These are phyloP conservation scores for Trypanosoma scelopori DNA, from an alignment of 208 protist species.

Conservation along the genomic window DNA sequence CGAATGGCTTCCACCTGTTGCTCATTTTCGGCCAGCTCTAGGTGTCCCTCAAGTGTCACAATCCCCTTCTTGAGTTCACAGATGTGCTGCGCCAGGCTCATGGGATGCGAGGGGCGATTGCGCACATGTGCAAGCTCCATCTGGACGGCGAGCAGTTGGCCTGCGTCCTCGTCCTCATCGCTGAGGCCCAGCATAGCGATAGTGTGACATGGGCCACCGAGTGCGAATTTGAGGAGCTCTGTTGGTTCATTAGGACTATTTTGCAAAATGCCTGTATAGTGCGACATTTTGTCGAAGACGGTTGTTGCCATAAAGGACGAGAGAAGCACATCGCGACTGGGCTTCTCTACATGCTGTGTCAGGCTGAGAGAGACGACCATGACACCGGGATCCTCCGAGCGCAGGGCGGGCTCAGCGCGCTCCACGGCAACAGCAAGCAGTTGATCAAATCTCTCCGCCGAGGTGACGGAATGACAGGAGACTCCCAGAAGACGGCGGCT, in stretches of 20 bases:
- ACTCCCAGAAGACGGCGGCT: slow-evolving; percentile 48
- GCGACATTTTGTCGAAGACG: slow-evolving; percentile 72
- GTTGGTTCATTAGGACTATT: slow-evolving; percentile 49
- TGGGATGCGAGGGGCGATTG: slow-evolving; percentile 49
- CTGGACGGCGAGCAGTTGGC: slow-evolving; percentile 48
- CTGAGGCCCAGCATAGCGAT: slow-evolving; percentile 63
- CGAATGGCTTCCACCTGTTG: slow-evolving; percentile 55
- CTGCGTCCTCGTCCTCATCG: slow-evolving; percentile 67
- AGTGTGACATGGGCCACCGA: slow-evolving; percentile 52
- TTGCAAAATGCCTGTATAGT: slow-evolving; percentile 55
- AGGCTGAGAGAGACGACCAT: slow-evolving; percentile 71
- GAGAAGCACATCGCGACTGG: slow-evolving; percentile 55
- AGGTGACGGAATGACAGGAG: slow-evolving; percentile 49
- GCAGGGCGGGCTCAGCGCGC: slow-evolving; percentile 63
- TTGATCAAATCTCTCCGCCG: slow-evolving; percentile 60
- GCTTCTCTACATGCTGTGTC: slow-evolving; percentile 45
- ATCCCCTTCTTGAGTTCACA: slow-evolving; percentile 58
- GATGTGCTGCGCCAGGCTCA: slow-evolving; percentile 54
- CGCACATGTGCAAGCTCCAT: slow-evolving; percentile 46
- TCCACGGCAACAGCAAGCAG: slow-evolving; percentile 67
- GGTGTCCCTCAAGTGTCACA: slow-evolving; percentile 43
- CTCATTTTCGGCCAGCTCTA: slow-evolving; percentile 32
- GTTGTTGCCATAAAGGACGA: slow-evolving; percentile 69
- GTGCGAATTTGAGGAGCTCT: slow-evolving; percentile 57
- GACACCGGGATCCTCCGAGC: slow-evolving; percentile 69